Base-by-base conservation (phyloP, 768 basidiomycete genomes). In the Kwoniella botswanensis region DNA sequence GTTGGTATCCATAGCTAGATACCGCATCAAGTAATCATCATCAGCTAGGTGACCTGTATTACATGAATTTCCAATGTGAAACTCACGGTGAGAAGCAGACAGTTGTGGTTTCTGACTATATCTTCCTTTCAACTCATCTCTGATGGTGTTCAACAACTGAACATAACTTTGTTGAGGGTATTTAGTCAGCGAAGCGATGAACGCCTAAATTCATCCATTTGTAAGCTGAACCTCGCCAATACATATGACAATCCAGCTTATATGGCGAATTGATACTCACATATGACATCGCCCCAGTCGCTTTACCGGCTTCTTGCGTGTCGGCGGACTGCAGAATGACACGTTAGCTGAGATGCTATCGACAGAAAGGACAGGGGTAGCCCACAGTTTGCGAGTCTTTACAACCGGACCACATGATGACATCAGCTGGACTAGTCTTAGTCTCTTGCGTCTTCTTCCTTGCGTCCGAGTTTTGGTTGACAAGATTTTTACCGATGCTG, bases 391-490 rank as follows among this genome's bases (percentile, higher is more conserved):
- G 84, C 0, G 74, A 75, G 71, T 87, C 86, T 68, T 86, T 86
- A 73, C 86, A 87, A 0, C 85, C 85, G n/a, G 83, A 82, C 79
- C 82, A 86, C 50, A 77, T 77, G 67, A 86, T 83, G 15, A 90
- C 92, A 82, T 98, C 96, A 21, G 94, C 94, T 9, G 89, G 87
- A 74, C 92, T 91, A 1, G 92, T 89, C 83, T 88, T 90, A 4
- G 90, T 80, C 65, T 76, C 86, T 71, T 85, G 89, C 0, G 90
- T 82, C 68, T 86, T 84, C 70, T 89, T 85, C 6, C 88, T 88
- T 0, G 92, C 92, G 77, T 91, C 90, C 24, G 78, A 79, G 68
- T 85, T 86, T 52, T 83, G 85, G 18, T 91, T 92, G 18, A 91
- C 88, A 17, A 92, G 90, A 1, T 88, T 87, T 80, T 92, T 93